These are phyloP conservation scores for Magnolia kwangsiensis DNA, from an alignment of 164 flowering plant genomes.

Conservation along the genomic window DNA sequence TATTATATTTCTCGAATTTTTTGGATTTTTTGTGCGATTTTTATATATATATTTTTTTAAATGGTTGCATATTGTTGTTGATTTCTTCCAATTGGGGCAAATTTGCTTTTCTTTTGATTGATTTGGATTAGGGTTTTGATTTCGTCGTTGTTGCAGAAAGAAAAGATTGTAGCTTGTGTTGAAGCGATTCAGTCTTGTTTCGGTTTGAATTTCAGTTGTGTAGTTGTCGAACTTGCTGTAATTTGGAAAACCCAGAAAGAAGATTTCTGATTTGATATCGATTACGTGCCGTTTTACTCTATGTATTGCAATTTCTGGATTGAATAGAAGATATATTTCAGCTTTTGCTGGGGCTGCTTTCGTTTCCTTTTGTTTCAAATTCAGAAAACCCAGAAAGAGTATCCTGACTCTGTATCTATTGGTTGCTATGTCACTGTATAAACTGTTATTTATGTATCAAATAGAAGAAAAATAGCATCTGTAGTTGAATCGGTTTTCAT, in stretches of 20 bases:
- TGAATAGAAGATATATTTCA: neutral
- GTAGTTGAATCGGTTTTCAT: neutral
- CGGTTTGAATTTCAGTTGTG: neutral
- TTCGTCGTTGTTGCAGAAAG: neutral
- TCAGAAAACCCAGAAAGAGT: neutral
- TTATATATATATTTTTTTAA: neutral
- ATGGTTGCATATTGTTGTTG: neutral
- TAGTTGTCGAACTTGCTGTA: neutral
- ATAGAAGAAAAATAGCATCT: neutral
- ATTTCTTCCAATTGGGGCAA: neutral
- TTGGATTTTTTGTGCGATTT: neutral
- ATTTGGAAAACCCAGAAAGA: neutral
- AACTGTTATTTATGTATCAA: neutral
- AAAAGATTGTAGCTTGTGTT: neutral
- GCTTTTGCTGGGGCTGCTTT: neutral
- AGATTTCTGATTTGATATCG: neutral
- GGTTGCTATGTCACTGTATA: neutral
- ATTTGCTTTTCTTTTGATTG: neutral
- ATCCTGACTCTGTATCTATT: neutral
- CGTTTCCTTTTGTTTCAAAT: neutral
- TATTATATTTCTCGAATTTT: constrained; percentile 7
- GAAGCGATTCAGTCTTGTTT: neutral
- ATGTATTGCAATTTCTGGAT: neutral
- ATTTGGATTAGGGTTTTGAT: neutral
- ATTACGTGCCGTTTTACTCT: neutral